These are phyloP conservation scores for Peltaster fructicola DNA, from an alignment of 2,329 filamentous ascomycete species.

Conservation along the genomic window DNA sequence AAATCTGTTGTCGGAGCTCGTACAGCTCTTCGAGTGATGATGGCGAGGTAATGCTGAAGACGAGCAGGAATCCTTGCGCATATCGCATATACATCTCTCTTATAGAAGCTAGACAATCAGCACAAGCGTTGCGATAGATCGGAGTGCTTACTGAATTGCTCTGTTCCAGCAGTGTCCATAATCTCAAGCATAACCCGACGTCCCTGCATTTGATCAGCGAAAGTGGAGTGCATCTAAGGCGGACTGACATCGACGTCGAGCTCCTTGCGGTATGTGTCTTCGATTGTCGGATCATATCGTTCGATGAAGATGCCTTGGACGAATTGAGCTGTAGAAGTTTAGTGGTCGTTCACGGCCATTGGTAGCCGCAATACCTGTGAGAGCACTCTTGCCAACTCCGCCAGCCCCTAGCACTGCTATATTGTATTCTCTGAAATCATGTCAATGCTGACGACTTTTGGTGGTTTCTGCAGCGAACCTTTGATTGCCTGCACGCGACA, in stretches of 20 bases:
- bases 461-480: constrained; percentile 6
- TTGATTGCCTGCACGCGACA: constrained; percentile 16
- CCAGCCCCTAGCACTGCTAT: constrained; percentile 70
- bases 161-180: constrained; percentile 77
- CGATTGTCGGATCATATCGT: constrained; percentile 45
- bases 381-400: constrained; percentile 81
- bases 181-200: constrained; percentile 83
- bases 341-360: constrained; percentile 1
- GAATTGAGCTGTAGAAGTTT: constrained; percentile 53
- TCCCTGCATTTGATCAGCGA: constrained; percentile 34
- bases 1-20: constrained; percentile 72
- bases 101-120: constrained; percentile 2
- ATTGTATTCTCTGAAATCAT: constrained; percentile 57
- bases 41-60: constrained; percentile 77
- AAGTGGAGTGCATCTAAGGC: constrained; percentile 1
- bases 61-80: constrained; percentile 76
- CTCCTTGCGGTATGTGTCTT: constrained; percentile 43
- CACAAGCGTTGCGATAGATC: constrained; percentile 1
- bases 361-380: constrained; percentile 46
- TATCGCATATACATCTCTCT: constrained; percentile 86
- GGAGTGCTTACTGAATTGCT: constrained; percentile 62
- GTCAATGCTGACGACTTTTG: constrained; percentile 2
- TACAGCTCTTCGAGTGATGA: constrained; percentile 70
- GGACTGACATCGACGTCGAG: constrained; percentile 63
- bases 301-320: constrained; percentile 92